Evolutionary conservation across 179 eudicot species (phyloP), one percentile per base, ranked within the genome.

Genomic region (Silene noctiflora): DNA sequence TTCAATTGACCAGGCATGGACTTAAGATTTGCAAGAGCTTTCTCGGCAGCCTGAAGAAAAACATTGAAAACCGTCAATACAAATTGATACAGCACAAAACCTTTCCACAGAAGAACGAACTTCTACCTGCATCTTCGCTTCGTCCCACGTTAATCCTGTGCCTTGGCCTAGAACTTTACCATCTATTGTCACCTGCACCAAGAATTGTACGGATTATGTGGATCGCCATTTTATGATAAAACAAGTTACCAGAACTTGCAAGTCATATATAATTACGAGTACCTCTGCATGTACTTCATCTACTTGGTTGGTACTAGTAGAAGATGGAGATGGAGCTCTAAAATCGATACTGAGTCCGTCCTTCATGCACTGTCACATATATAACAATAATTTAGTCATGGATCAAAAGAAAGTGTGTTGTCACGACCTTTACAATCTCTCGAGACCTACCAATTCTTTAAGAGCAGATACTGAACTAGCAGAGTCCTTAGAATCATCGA

Each of bases 151-250:
- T 76, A 83, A 81, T 61, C 92, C 97, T 22, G 82, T 74, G 78
- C 98, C 98, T 76, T 85, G 86, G 73, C 97, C 93, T 46, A 86
- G 71, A 60, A 91, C 86, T 75, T 94, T 88, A 71, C 98, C 98
- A 78, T 91, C 91, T 35, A 94, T 81, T 86, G 89, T 93, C 56
- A 89, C 97, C 98, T 91, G 70, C 69, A 81, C 39, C 39, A 51
- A 75, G n/a, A 16, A 39, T 39, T 39, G 46, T 39, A 39, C 1
- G 46, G 46, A 39, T 39, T 8, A 39, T 39, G 46, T 39, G 46
- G 11, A 35, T 39, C 11, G 46, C 46, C 46, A 7, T 39, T 39
- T 39, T 39, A 39, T 39, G 46, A 39, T 39, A 39, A 39, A 39
- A 10, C 46, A 39, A 35, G 42, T 35, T 35, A 4, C 42, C 42